A percentile compares a stretch with the other conserved stretches of the same genome.
phyloP scores from a whole-genome alignment of 345 rosid genomes.

The Geranium rotundifolium region DNA sequence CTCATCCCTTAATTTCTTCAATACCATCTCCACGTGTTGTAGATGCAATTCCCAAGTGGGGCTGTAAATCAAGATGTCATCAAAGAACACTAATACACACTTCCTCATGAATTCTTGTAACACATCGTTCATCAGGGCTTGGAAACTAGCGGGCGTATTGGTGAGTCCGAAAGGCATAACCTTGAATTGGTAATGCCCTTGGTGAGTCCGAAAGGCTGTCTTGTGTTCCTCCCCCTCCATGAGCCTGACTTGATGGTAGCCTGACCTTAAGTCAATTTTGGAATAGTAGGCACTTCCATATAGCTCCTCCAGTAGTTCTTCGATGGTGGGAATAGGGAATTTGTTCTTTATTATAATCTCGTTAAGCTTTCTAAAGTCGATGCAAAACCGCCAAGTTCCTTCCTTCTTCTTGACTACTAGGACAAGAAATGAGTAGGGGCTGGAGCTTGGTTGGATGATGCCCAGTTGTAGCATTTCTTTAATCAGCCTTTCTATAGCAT shows the following conservation, averaged over 20 bases:
- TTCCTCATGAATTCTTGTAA: background rate
- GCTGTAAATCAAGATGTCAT: conserved; percentile 5
- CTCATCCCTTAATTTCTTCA: background rate
- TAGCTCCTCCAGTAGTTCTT: too few species aligned
- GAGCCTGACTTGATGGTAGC: conserved; percentile 2
- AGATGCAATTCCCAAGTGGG: background rate
- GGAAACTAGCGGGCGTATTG: conserved; percentile 3
- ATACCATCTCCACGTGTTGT: background rate
- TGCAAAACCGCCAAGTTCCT: too few species aligned
- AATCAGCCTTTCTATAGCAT: too few species aligned
- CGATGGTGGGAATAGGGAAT: too few species aligned
- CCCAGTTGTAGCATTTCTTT: too few species aligned
- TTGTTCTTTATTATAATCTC: too few species aligned
- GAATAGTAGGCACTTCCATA: too few species aligned
- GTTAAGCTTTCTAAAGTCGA: too few species aligned
- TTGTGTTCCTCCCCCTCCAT: background rate
- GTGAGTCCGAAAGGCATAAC: background rate
- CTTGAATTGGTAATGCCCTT: background rate
- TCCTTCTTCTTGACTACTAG: too few species aligned
- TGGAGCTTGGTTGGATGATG: too few species aligned
- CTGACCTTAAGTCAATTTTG: background rate
- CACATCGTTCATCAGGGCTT: background rate
- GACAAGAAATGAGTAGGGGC: too few species aligned
- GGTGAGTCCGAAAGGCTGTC: conserved; percentile 2
- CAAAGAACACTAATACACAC: conserved; percentile 1